A percentile compares a stretch with the other conserved stretches of the same genome.
Conservation (phyloP, 1,284 basidiomycete species). For the Phlebopus sp. region DNA sequence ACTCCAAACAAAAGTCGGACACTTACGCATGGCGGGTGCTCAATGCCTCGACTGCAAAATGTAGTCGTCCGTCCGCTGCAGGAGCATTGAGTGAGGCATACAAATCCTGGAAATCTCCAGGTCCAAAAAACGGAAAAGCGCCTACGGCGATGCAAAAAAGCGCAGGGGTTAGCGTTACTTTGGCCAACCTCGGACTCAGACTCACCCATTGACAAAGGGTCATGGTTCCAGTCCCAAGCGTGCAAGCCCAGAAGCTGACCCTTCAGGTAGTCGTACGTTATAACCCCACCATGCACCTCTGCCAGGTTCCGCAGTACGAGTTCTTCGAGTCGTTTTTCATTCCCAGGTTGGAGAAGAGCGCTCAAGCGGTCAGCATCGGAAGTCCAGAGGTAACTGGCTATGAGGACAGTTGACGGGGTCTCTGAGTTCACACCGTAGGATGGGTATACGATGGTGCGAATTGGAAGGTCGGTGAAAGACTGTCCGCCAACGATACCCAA, state of each 20-base stretch:
- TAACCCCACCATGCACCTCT: constrained; percentile 9
- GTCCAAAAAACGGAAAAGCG: constrained; percentile 17
- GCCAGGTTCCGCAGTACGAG: constrained; percentile 21
- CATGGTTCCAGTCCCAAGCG: constrained; percentile 15
- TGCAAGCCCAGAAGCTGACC: constrained; percentile 7
- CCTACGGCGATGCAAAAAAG: constrained; percentile 4
- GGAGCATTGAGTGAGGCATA: constrained; percentile 14
- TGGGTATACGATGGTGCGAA: constrained; percentile 38
- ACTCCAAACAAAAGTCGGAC: no score
- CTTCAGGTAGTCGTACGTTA: constrained; percentile 11
- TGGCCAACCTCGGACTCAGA: neutral
- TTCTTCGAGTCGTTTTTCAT: constrained; percentile 8
- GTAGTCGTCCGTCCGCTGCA: constrained; percentile 13
- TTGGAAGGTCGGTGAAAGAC: constrained; percentile 36
- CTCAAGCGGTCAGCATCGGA: constrained; percentile 12
- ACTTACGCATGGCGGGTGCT: constrained; percentile 23
- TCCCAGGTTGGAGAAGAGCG: constrained; percentile 1
- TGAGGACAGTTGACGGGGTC: constrained; percentile 18
- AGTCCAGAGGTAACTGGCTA: constrained; percentile 14
- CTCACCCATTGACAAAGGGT: constrained; percentile 13
- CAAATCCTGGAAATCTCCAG: constrained; percentile 19
- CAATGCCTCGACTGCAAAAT: constrained; percentile 22
- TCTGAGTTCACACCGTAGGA: constrained; percentile 31
- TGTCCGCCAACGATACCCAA: constrained; percentile 32
- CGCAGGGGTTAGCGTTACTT: neutral